phyloP scores from a whole-genome alignment of 345 rosid species.

The Ceriops decandra region DNA sequence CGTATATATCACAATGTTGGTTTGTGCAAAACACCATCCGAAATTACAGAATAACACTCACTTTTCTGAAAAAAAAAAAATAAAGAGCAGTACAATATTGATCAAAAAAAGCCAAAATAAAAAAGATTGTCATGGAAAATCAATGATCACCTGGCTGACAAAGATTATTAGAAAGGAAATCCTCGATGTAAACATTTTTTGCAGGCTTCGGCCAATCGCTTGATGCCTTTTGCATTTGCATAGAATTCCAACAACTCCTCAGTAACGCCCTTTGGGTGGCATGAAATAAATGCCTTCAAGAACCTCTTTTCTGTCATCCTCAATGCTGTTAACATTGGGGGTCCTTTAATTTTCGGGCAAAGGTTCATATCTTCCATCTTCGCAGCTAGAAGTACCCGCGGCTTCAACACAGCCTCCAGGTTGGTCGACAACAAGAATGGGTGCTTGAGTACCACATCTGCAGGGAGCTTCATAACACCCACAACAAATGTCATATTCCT shows the following conservation, averaged over 20 bases:
- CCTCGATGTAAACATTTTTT: constrained; percentile 46
- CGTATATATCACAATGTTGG: too few species aligned
- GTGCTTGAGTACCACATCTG: constrained; percentile 39
- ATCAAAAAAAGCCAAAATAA: too few species aligned
- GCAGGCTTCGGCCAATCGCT: constrained; percentile 60
- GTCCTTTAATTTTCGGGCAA: constrained; percentile 41
- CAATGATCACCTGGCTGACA: too few species aligned
- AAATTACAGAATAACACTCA: too few species aligned
- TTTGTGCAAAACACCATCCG: too few species aligned
- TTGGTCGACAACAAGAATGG: constrained; percentile 55
- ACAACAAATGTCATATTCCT: constrained; percentile 78
- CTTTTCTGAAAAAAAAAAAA: too few species aligned
- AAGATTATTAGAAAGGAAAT: constrained; percentile 55
- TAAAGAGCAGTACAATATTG: too few species aligned
- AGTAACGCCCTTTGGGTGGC: constrained; percentile 54
- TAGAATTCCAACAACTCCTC: constrained; percentile 54
- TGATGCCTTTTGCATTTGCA: constrained; percentile 39
- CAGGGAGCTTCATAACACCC: constrained; percentile 60
- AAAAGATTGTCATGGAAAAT: too few species aligned
- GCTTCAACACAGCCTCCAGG: constrained; percentile 56
- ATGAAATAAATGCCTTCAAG: constrained; percentile 48
- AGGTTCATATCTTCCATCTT: constrained; percentile 64
- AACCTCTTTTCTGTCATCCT: constrained; percentile 68
- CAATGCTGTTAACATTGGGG: constrained; percentile 40
- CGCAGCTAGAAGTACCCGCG: constrained; percentile 48